These are phyloP conservation scores for Hebeloma cylindrosporum DNA, from an alignment of 768 basidiomycete genomes.

Conservation along the genomic window DNA sequence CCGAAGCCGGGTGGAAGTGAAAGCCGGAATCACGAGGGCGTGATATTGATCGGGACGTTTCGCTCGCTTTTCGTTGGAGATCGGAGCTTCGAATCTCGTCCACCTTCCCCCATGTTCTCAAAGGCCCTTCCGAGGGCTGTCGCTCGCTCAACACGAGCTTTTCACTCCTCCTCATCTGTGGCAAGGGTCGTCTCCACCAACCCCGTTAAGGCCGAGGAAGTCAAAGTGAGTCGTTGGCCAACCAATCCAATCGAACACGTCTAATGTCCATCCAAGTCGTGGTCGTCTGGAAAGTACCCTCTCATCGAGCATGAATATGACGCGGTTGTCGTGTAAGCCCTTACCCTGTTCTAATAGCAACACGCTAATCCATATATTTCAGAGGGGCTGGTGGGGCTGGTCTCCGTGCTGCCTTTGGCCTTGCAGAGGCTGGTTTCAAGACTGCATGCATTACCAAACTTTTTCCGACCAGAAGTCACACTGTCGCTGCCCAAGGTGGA, in stretches of 20 bases:
- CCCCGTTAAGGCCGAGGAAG: conserved; percentile 80
- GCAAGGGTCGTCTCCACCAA: conserved; percentile 66
- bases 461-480: conserved; percentile 98
- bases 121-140: conserved; percentile 60
- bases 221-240: conserved; percentile 50
- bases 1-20: conserved; percentile 12
- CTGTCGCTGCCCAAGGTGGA: conserved; percentile 98
- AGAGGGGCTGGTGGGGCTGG: conserved; percentile 99
- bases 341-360: conserved; percentile 10
- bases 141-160: conserved; percentile 52
- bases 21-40: conserved; percentile 38
- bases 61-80: conserved; percentile 25
- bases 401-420: conserved; percentile 95
- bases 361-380: conserved; percentile 15
- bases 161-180: conserved; percentile 62
- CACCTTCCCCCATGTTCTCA: conserved; percentile 54
- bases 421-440: conserved; percentile 97
- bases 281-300: conserved; percentile 88
- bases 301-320: conserved; percentile 99
- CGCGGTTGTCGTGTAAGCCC: conserved; percentile 91
- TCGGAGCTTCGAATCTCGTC: conserved; percentile 24
- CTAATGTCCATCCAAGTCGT: conserved; percentile 47
- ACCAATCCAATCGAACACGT: conserved; percentile 12
- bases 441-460: conserved; percentile 99
- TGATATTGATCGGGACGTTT: conserved; percentile 43